phyloP scores from a whole-genome alignment of 805 yeast genomes.

The Wickerhamiella siamensis region DNA sequence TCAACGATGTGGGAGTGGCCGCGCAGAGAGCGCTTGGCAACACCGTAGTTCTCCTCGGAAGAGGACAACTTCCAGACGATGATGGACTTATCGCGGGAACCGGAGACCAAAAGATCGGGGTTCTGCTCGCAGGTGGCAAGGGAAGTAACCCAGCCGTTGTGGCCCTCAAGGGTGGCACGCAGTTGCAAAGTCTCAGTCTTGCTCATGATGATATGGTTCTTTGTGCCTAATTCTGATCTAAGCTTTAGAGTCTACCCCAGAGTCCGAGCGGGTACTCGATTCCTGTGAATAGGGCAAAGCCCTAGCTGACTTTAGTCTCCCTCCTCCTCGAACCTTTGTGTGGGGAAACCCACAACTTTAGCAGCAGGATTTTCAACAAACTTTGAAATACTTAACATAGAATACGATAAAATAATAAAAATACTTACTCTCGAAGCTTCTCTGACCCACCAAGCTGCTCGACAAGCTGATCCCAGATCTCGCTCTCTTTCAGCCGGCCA shows the following conservation, averaged over 20 bases:
- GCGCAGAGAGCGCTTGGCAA: constrained; percentile 89
- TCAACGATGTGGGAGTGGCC: constrained; percentile 99
- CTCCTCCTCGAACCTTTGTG: neutral
- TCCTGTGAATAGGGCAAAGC: constrained; percentile 3
- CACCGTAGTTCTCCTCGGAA: constrained; percentile 95
- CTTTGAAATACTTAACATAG: neutral
- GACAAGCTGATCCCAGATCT: constrained; percentile 23
- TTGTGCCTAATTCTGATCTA: constrained; percentile 1
- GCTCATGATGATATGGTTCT: constrained; percentile 17
- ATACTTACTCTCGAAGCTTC: neutral
- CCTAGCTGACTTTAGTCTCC: constrained; percentile 1
- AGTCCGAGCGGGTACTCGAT: constrained; percentile 10
- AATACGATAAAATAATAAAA: neutral
- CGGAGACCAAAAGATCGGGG: constrained; percentile 96
- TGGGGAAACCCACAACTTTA: too few relatives aligned
- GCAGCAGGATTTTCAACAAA: too few relatives aligned
- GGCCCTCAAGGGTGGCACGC: constrained; percentile 98
- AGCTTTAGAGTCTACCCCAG: constrained; percentile 8
- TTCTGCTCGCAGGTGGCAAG: constrained; percentile 94
- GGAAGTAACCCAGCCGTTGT: constrained; percentile 79
- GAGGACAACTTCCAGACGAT: constrained; percentile 96
- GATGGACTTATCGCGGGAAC: constrained; percentile 96
- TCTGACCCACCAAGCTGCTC: constrained; percentile 6
- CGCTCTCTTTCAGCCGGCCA: constrained; percentile 42
- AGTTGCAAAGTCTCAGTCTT: constrained; percentile 83